Evolutionary conservation across 2,329 filamentous ascomycete species (phyloP), one percentile per base, ranked within the genome.

Genomic region (Fusarium irregulare): DNA sequence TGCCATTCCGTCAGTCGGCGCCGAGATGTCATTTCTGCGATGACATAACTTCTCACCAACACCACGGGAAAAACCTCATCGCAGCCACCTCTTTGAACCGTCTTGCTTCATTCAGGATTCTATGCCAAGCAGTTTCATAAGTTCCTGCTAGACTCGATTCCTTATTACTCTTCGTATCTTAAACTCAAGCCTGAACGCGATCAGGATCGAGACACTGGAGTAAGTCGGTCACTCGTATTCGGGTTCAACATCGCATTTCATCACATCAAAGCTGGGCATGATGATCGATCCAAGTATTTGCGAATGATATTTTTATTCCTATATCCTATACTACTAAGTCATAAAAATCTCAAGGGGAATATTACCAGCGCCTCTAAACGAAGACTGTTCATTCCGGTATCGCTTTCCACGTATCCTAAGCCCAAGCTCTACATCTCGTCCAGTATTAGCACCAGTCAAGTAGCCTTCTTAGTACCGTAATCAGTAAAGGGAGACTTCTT

Each of bases 301-400:
- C 11, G 30, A 46, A 21, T 23, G 10, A 28, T 42, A n/a, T 54
- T 67, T 57, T 57, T 50, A 60, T 64, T 64, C 58, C 45, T 41
- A 16, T 65, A 25, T 40, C 55, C 44, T 60, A 53, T 46, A 61
- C 53, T 63, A 48, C 28, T 25, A 30, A 42, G 54, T 42, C 54
- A 58, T 61, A 47, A 50, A 45, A 45, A 53, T 42, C 66, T 70
- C 55, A 55, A 57, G 58, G 67, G 68, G 64, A 68, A 71, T 58
- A 65, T 57, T 51, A 47, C 63, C 32, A 47, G 51, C 58, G 50
- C 63, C 63, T 56, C 25, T 61, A 40, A 64, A 55, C 56, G 48
- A 44, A 71, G 54, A 60, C 50, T 40, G 45, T 37, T 37, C 34
- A n/a, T 37, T 37, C 18, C 34, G 10, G 34, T 12, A n/a, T 37